These are phyloP conservation scores for Mortierella sp. DNA, from an alignment of 371 early-diverging fungal genomes.

Conservation along the genomic window DNA sequence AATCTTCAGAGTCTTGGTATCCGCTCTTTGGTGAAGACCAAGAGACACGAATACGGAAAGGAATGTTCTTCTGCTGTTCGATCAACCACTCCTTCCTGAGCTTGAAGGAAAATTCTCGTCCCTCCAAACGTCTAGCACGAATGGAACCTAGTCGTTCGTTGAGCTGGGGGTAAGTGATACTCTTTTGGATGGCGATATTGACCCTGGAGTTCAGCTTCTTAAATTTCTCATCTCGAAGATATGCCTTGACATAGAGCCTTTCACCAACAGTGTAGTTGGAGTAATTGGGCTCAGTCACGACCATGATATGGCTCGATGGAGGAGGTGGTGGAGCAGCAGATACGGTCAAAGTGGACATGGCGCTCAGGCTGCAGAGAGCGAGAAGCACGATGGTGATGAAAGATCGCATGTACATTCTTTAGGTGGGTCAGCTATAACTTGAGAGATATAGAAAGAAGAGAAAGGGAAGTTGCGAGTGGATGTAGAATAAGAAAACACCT, in stretches of 20 bases:
- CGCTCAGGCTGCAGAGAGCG: neutral
- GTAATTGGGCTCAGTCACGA: neutral
- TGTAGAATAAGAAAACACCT: no score
- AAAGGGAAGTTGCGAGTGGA: no score
- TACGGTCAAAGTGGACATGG: neutral
- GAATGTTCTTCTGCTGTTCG: neutral
- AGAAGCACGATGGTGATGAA: neutral
- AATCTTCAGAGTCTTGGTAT: neutral
- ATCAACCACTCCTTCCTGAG: conserved; percentile 2
- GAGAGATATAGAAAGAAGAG: no score
- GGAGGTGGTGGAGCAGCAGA: neutral
- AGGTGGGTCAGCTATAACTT: no score
- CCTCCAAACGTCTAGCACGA: neutral
- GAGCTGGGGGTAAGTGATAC: neutral
- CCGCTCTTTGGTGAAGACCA: neutral
- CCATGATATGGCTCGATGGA: neutral
- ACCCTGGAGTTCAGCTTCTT: neutral
- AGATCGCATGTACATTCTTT: neutral
- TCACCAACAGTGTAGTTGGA: neutral
- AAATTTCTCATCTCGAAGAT: neutral
- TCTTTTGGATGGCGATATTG: neutral
- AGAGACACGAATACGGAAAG: neutral
- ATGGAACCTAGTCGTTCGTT: neutral
- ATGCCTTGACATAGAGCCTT: neutral
- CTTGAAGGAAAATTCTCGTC: neutral